Conservation (phyloP, 108 stramenopile genomes). For the Fragilaria radians region DNA sequence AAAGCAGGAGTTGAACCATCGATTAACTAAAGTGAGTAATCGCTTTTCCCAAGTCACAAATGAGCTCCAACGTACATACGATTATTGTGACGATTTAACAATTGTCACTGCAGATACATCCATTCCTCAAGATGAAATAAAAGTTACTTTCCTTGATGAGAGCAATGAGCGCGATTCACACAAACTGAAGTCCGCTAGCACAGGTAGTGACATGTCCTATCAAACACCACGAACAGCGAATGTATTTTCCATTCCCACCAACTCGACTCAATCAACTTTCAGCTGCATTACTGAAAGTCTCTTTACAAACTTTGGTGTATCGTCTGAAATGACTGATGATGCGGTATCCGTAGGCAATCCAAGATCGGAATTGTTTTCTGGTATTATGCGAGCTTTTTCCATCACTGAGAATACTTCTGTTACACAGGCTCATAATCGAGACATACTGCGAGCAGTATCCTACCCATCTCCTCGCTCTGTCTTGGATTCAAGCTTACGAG, state of each 20-base stretch:
- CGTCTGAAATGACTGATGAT: too few relatives aligned
- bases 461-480: conserved; percentile 1
- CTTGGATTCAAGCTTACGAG: not conserved
- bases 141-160: not conserved
- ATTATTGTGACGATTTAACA: conserved; percentile 65
- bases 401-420: not conserved
- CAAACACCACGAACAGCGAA: not conserved
- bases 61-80: conserved; percentile 28
- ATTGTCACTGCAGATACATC: conserved; percentile 40
- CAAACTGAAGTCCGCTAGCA: not conserved
- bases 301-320: not conserved
- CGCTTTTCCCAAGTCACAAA: conserved; percentile 32
- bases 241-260: not conserved
- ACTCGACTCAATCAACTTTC: not conserved
- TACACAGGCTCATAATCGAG: not conserved
- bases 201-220: not conserved
- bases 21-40: conserved; percentile 61
- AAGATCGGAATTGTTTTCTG: not conserved
- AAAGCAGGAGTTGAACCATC: conserved; percentile 18
- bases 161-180: not conserved
- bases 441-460: not conserved
- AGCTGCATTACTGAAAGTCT: not conserved
- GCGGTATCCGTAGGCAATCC: too few relatives aligned
- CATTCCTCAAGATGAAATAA: not conserved
- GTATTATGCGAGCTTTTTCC: not conserved